Base-by-base conservation (phyloP, 176 grass and related monocot genomes). In the Carex cristatella region DNA sequence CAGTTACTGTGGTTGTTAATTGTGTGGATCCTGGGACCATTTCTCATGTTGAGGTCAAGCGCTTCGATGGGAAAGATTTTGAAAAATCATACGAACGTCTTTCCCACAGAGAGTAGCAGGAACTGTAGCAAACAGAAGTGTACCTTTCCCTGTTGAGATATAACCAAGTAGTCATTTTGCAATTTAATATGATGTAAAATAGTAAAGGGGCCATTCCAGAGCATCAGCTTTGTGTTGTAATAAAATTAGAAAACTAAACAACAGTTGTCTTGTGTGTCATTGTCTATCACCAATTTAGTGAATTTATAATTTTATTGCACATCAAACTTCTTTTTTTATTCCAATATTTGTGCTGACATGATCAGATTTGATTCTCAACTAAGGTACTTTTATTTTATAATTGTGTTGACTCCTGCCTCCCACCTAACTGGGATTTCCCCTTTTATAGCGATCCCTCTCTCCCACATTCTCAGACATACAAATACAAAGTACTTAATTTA, bases 11-110 rank as follows among this genome's bases (percentile, higher is more conserved):
- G 11, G 23, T 31, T 76, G 86, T 81, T 5, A 83, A 82, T 63
- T 93, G 93, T 65, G 91, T 98, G 10, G 91, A 92, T 69, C 49
- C 87, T 14, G 95, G 93, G 14, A 98, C 93, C 46, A 27, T 98
- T 60, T 55, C 11, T 76, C 91, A 92, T 79, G 76, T 93, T 31
- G 93, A 98, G 85, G 88, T 90, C 77, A 84, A 80, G 51, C 27
- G 71, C 28, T 84, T 49, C 38, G 89, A 98, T 54, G 89, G 95
- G 15, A 73, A 0, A 72, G 90, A 94, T 82, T 95, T 89, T 89
- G 89, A 95, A 62, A 54, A 81, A 7, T 91, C 74, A 32, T 86
- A 91, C 63, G 12, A 14, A 3, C 7, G 9, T 53, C 11, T 87
- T 87, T 68, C 89, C 89, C 40, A 91, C 86, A 67, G 8, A 53